Conservation (phyloP, 768 basidiomycete species). For the Tephrocybe sp. region DNA sequence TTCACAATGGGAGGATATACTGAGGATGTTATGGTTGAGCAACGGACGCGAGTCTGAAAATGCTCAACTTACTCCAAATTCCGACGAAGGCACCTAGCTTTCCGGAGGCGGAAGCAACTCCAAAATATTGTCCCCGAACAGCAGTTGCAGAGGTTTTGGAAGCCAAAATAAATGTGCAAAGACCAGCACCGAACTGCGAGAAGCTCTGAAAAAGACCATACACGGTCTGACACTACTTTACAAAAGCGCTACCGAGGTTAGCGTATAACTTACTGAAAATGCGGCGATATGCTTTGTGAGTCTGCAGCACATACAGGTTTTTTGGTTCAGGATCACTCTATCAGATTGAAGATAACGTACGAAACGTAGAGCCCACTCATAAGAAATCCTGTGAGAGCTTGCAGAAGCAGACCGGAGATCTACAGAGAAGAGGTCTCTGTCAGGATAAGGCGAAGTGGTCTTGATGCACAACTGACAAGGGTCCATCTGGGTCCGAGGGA, state of each 20-base stretch:
- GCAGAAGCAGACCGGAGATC: slow-evolving; percentile 65
- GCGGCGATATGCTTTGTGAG: slow-evolving; percentile 64
- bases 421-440: slow-evolving; percentile 16
- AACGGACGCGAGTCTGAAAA: background rate
- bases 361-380: slow-evolving; percentile 77
- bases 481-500: slow-evolving; percentile 70
- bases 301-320: slow-evolving; percentile 20
- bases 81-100: slow-evolving; percentile 85
- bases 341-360: slow-evolving; percentile 22
- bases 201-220: slow-evolving; percentile 89
- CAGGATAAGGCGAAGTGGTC: background rate
- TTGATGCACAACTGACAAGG: slow-evolving; percentile 53
- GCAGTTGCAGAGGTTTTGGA: slow-evolving; percentile 82
- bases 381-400: slow-evolving; percentile 78
- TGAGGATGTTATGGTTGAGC: slow-evolving; percentile 19
- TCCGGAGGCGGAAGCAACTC: slow-evolving; percentile 78
- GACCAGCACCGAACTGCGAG: slow-evolving; percentile 87
- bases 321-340: background rate
- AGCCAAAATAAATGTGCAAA: slow-evolving; percentile 80
- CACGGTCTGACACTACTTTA: slow-evolving; percentile 44
- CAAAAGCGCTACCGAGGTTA: background rate
- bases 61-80: slow-evolving; percentile 60
- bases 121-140: slow-evolving; percentile 82
- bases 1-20: slow-evolving; percentile 65
- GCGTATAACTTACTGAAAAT: slow-evolving; percentile 53